Evolutionary conservation across 1,139 yeast species (phyloP).

Genomic region (Debaryomyces fabryi): DNA sequence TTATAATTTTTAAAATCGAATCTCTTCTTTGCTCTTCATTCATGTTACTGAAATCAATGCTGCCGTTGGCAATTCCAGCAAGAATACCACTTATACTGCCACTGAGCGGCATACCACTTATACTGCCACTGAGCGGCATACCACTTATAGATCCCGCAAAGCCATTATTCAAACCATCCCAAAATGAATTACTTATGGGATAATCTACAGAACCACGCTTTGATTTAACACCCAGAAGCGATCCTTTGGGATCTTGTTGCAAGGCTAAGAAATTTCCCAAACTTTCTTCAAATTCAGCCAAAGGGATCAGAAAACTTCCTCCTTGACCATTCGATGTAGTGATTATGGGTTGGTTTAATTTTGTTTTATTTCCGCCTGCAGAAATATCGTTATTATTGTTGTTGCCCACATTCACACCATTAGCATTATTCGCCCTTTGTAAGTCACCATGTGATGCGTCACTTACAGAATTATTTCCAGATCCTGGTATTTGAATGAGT

Average conservation of each 20-base stretch:
- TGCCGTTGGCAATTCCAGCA: constrained; percentile 42
- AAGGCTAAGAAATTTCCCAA: constrained; percentile 37
- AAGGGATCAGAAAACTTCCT: constrained; percentile 5
- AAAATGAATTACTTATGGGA: constrained; percentile 23
- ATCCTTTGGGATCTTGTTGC: constrained; percentile 20
- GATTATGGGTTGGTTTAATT: constrained; percentile 19
- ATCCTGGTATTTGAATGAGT: constrained; percentile 43
- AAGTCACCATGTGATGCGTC: constrained; percentile 20
- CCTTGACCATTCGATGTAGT: constrained; percentile 1
- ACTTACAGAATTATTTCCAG: constrained; percentile 37
- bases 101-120: constrained; percentile 28
- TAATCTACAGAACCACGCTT: constrained; percentile 35
- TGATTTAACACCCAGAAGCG: constrained; percentile 13
- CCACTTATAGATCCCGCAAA: constrained; percentile 35
- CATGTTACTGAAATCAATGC: constrained; percentile 45
- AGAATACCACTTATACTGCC: constrained; percentile 42
- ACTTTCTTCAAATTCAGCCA: constrained; percentile 36
- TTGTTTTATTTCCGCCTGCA: constrained; percentile 20
- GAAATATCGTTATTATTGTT: constrained; percentile 12
- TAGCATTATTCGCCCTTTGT: neutral
- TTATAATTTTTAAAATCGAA: constrained; percentile 42
- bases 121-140: constrained; percentile 28
- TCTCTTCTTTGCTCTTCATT: constrained; percentile 47
- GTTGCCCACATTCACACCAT: constrained; percentile 3
- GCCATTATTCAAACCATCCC: constrained; percentile 28